Evolutionary conservation across 176 grass and related monocot genomes (phyloP).

Genomic region (Puccinellia tenuiflora): DNA sequence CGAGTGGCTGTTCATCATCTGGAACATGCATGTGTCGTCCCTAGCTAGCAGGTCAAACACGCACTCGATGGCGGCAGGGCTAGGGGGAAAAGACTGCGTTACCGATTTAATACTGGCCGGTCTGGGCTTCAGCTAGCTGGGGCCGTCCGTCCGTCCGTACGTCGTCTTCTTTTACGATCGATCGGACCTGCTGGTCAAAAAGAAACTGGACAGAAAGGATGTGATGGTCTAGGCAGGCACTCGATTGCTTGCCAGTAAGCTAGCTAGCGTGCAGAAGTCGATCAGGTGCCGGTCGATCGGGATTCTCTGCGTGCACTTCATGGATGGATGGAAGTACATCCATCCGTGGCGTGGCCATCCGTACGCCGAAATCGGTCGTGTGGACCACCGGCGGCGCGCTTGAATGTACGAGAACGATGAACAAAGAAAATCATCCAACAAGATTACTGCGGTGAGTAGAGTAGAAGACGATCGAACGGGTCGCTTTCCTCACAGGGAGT

Average conservation of each 20-base stretch:
- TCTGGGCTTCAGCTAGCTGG: no score
- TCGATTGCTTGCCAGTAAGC: background rate
- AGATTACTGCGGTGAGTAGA: no score
- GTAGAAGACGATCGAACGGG: no score
- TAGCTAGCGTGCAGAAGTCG: background rate
- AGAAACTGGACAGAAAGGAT: background rate
- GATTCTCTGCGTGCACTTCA: no score
- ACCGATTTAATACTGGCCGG: background rate
- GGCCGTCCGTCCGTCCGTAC: background rate
- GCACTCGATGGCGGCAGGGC: background rate
- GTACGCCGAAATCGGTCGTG: no score
- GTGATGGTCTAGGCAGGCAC: background rate
- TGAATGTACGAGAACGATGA: no score
- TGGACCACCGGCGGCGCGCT: no score
- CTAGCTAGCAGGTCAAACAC: background rate
- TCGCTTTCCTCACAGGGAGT: no score
- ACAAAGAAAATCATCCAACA: no score
- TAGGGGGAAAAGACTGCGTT: background rate
- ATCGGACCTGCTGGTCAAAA: background rate
- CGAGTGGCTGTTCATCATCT: background rate
- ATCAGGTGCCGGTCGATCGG: background rate
- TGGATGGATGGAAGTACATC: no score
- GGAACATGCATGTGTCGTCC: no score
- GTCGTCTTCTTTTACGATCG: background rate
- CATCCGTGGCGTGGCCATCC: no score